Percentiles rank a stretch among this genome's conserved stretches.
phyloP scores from a whole-genome alignment of 2,329 filamentous ascomycete genomes.

The Fusarium setosum region DNA sequence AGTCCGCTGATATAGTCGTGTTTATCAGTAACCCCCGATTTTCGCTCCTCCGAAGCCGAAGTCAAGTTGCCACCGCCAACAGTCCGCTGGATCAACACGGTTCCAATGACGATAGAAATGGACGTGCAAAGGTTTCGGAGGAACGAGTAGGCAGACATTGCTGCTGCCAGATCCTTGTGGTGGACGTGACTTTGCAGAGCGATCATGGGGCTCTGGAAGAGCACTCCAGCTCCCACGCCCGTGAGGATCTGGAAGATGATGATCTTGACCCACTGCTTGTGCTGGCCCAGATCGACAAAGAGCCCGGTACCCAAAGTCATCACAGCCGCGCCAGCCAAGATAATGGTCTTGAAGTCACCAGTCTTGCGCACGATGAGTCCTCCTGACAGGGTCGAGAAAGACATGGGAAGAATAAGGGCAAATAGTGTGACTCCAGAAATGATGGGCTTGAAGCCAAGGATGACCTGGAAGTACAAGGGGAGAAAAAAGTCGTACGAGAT shows the following conservation, averaged over 20 bases:
- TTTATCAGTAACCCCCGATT: conserved; percentile 14
- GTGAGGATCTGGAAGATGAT: conserved; percentile 71
- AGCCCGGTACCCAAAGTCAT: conserved; percentile 74
- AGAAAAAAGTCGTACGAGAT: conserved; percentile 83
- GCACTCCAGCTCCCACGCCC: conserved; percentile 72
- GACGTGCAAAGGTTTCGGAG: conserved; percentile 75
- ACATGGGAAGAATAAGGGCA: conserved; percentile 75
- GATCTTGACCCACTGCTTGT: conserved; percentile 63
- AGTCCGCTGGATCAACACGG: conserved; percentile 74
- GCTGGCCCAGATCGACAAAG: conserved; percentile 68
- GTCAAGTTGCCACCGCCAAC: conserved; percentile 30
- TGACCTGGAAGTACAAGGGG: conserved; percentile 85
- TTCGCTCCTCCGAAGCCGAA: conserved; percentile 5
- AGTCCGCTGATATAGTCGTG: conserved; percentile 28
- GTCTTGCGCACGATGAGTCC: conserved; percentile 70
- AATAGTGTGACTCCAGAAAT: conserved; percentile 80
- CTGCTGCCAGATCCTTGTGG: conserved; percentile 71
- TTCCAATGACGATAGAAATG: conserved; percentile 76
- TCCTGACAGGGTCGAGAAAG: conserved; percentile 67
- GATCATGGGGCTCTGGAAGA: conserved; percentile 77
- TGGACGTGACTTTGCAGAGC: conserved; percentile 74
- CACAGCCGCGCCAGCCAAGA: conserved; percentile 67
- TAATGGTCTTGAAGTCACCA: conserved; percentile 70
- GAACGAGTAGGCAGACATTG: conserved; percentile 74
- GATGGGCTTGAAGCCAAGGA: conserved; percentile 74